Percentiles rank a stretch among this genome's conserved stretches.
These are phyloP conservation scores for Coprinopsis strossmayeri DNA, from an alignment of 768 basidiomycete species.

Conservation along the genomic window DNA sequence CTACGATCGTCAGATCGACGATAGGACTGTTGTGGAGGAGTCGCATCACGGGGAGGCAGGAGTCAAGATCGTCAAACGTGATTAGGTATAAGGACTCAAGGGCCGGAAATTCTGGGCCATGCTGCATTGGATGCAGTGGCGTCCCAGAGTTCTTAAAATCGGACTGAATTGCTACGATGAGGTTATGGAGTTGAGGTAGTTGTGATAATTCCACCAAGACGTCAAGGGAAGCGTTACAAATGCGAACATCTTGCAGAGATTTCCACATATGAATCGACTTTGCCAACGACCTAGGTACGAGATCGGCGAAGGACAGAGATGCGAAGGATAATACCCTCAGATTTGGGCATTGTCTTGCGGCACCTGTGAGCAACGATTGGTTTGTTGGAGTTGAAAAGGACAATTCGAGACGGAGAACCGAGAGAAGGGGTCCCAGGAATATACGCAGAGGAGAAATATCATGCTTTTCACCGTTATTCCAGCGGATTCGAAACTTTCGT, in stretches of 20 bases:
- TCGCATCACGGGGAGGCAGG: neutral
- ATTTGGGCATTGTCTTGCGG: neutral
- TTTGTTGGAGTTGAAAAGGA: neutral
- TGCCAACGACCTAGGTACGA: too few species aligned
- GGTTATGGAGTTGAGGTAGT: too few species aligned
- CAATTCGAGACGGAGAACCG: neutral
- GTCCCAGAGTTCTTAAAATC: neutral
- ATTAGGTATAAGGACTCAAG: neutral
- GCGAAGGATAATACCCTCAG: neutral
- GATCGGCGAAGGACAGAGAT: too few species aligned
- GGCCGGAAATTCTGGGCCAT: neutral
- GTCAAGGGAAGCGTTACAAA: neutral
- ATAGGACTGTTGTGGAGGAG: neutral
- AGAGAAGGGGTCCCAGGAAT: neutral
- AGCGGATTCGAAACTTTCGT: neutral
- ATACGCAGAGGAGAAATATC: too few species aligned
- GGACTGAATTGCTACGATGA: neutral
- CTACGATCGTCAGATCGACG: neutral
- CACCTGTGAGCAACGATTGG: neutral
- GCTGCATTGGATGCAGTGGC: neutral
- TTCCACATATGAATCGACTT: neutral
- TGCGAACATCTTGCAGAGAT: neutral
- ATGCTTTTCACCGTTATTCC: neutral
- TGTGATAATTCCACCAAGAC: neutral
- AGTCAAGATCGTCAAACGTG: neutral